Conservation (phyloP, 345 rosid genomes). For the Ceriops zippeliana region DNA sequence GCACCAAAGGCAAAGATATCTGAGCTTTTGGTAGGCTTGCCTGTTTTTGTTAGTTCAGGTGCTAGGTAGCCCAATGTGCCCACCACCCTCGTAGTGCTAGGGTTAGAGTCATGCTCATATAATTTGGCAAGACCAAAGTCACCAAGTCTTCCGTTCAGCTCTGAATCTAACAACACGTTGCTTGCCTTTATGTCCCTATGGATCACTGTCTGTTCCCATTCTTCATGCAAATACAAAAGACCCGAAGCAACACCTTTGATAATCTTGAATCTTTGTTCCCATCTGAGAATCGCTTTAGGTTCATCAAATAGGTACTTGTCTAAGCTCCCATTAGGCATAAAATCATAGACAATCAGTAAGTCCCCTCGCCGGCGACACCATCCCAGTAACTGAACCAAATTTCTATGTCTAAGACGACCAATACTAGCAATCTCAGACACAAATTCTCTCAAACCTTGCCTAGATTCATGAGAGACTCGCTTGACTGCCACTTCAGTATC, state of each 20-base stretch:
- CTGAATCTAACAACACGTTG: conserved; percentile 72
- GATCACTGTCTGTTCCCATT: conserved; percentile 84
- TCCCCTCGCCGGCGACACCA: conserved; percentile 68
- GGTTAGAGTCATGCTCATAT: conserved; percentile 67
- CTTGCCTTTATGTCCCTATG: conserved; percentile 92
- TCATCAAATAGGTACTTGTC: conserved; percentile 73
- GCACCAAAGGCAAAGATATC: conserved; percentile 97
- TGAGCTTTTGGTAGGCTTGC: conserved; percentile 65
- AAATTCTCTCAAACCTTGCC: conserved; percentile 75
- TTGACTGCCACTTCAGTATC: conserved; percentile 67
- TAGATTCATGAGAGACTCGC: conserved; percentile 70
- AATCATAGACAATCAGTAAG: conserved; percentile 76
- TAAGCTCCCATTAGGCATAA: conserved; percentile 86
- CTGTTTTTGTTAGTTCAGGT: conserved; percentile 84
- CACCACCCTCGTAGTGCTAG: conserved; percentile 74
- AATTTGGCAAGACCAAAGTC: conserved; percentile 91
- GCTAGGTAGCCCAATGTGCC: conserved; percentile 97
- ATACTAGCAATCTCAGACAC: conserved; percentile 78
- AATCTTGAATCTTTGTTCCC: conserved; percentile 77
- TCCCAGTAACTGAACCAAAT: conserved; percentile 79
- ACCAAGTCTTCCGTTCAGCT: conserved; percentile 70
- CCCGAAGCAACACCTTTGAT: conserved; percentile 82
- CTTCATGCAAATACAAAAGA: conserved; percentile 84
- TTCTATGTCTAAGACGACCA: conserved; percentile 85
- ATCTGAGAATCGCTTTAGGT: conserved; percentile 50